Base-by-base conservation (phyloP, 202 grass and related monocot species). In the Panicum virgatum region DNA sequence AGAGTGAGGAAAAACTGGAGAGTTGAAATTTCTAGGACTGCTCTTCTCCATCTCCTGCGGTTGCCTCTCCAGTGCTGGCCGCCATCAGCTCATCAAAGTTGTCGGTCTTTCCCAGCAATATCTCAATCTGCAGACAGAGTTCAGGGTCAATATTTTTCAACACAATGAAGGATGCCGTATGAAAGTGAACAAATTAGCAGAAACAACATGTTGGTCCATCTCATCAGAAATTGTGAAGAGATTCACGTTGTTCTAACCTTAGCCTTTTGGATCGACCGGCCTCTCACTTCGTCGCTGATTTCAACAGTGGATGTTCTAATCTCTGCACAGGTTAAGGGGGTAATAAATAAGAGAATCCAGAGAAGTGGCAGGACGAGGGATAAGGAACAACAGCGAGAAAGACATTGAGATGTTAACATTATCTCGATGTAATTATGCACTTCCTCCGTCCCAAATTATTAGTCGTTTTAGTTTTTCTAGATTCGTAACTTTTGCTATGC, bases 31-130 rank as follows among this genome's bases (percentile, higher is more conserved):
- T 79, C 77, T 82, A 95, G 69, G 26, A 40, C 53, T 88, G 82
- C 25, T 89, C 85, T 52, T 90, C 90, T 1, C 1, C 68, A 65
- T 85, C 72, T 29, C 4, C 82, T 37, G 13, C 66, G 11, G 39
- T 43, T 53, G 70, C 90, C 72, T 89, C 88, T 68, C 70, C 86
- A 14, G 70, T 63, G 12, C 74, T 81, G 12, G 78, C 66, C n/a
- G 79, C 88, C 87, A 97, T 97, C 77, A 93, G 42, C 40, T 91
- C 84, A 36, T 97, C 89, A 27, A 97, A 97, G 13, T 88, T 90
- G 2, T 91, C 67, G 3, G 75, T 88, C 72, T 97, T 97, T 8
- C 76, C 85, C 34, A 97, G 23, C 9, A 87, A 37, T 39, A 97
- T 94, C 56, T 91, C 94, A 82, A 94, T 91, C 94, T 97, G 61